Evolutionary conservation across 176 grass and related monocot genomes (phyloP).

Genomic region (Aegilops speltoides): DNA sequence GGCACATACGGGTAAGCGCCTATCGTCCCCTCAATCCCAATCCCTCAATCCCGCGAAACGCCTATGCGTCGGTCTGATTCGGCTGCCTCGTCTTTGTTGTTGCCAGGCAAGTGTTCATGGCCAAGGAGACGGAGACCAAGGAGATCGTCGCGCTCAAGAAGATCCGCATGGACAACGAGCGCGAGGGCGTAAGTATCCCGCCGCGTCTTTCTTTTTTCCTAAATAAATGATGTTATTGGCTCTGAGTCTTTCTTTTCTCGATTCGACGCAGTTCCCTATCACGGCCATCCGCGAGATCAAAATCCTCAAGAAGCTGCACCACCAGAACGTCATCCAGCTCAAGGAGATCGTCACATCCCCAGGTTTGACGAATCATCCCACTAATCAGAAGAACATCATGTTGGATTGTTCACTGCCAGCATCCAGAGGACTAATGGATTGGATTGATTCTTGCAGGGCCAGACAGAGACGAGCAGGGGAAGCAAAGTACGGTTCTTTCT

Average conservation of each 20-base stretch:
- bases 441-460: conserved; percentile 42
- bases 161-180: conserved; percentile 95
- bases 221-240: not conserved
- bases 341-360: conserved; percentile 95
- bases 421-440: not conserved
- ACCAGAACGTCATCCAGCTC: conserved; percentile 88
- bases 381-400: not conserved
- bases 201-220: not conserved
- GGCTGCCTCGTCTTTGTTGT: not conserved
- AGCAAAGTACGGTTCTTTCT: conserved; percentile 38
- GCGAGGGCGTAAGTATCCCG: conserved; percentile 52
- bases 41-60: not conserved
- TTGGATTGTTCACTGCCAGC: not conserved
- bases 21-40: not conserved
- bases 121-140: conserved; percentile 70
- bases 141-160: conserved; percentile 97
- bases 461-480: conserved; percentile 77
- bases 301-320: conserved; percentile 91
- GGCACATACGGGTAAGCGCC: conserved; percentile 63
- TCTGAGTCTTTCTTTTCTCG: not conserved
- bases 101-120: conserved; percentile 87
- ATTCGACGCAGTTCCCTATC: conserved; percentile 72
- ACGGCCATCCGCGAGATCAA: conserved; percentile 95
- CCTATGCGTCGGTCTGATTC: not conserved
- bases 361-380: conserved; percentile 29